A percentile compares a stretch with the other conserved stretches of the same genome.
phyloP scores from a whole-genome alignment of 2,329 filamentous ascomycete genomes.

The Fusarium penzigii region DNA sequence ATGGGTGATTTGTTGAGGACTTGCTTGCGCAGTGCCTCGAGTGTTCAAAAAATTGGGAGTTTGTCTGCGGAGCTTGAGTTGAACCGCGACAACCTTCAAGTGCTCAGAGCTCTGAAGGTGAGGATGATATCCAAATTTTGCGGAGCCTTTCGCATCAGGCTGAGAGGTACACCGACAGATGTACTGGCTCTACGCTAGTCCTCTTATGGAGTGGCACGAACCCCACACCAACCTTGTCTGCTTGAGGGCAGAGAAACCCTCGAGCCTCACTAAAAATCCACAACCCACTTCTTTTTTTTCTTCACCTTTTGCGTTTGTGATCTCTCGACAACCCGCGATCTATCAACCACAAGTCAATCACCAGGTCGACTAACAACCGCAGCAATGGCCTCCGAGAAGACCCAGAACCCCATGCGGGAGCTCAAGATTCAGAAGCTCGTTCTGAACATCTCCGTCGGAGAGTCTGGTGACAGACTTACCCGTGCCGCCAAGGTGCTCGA shows the following conservation, averaged over 20 bases:
- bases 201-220: neutral
- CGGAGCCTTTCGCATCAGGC: conserved; percentile 46
- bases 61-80: conserved; percentile 39
- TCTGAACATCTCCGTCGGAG: conserved; percentile 99
- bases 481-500: conserved; percentile 99
- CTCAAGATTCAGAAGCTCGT: conserved; percentile 99
- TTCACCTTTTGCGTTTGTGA: neutral
- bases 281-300: conserved; percentile 15
- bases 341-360: conserved; percentile 36
- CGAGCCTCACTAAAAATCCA: conserved; percentile 39
- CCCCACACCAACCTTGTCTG: conserved; percentile 29
- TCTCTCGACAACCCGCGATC: conserved; percentile 22
- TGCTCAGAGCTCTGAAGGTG: conserved; percentile 46
- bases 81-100: conserved; percentile 42
- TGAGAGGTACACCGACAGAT: conserved; percentile 36
- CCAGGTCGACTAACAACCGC: conserved; percentile 38
- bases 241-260: conserved; percentile 46
- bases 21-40: conserved; percentile 35
- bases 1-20: conserved; percentile 30
- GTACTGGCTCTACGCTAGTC: conserved; percentile 34
- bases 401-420: conserved; percentile 98
- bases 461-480: conserved; percentile 99
- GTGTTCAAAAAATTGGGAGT: conserved; percentile 45
- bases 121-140: conserved; percentile 46
- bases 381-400: conserved; percentile 72